phyloP scores from a whole-genome alignment of 164 flowering plant species.

The Dillenia turbinata region DNA sequence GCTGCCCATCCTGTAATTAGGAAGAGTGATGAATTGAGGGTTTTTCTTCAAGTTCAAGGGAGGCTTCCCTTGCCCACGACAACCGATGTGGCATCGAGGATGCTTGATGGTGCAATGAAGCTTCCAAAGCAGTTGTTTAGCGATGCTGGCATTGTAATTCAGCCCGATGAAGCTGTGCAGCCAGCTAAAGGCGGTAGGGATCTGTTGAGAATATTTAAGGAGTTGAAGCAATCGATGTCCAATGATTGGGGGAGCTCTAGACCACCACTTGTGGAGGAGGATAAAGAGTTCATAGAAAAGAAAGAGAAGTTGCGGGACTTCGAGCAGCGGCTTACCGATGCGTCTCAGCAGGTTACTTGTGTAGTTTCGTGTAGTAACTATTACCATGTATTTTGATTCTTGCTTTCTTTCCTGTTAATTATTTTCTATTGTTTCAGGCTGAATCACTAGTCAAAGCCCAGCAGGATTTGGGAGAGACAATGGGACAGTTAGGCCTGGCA shows the following conservation, averaged over 20 bases:
- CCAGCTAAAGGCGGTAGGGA: constrained; percentile 94
- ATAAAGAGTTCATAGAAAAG: constrained; percentile 84
- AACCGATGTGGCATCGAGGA: constrained; percentile 76
- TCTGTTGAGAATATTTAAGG: constrained; percentile 78
- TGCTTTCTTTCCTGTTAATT: not conserved
- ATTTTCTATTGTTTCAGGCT: constrained; percentile 45
- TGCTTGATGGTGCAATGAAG: constrained; percentile 91
- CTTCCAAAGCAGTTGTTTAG: constrained; percentile 86
- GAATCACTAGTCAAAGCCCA: constrained; percentile 91
- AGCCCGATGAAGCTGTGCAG: constrained; percentile 63
- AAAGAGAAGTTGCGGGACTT: constrained; percentile 73
- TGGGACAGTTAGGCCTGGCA: constrained; percentile 88
- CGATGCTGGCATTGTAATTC: constrained; percentile 39
- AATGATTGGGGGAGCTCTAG: constrained; percentile 85
- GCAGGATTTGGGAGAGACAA: constrained; percentile 92
- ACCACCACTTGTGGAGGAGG: constrained; percentile 75
- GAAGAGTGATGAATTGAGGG: constrained; percentile 80
- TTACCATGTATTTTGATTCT: constrained; percentile 2
- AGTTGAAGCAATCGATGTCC: constrained; percentile 78
- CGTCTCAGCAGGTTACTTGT: constrained; percentile 65
- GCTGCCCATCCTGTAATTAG: constrained; percentile 75
- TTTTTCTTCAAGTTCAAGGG: constrained; percentile 77
- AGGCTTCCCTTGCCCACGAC: constrained; percentile 61
- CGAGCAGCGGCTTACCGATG: constrained; percentile 71
- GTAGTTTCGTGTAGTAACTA: not conserved